phyloP scores from a whole-genome alignment of 768 basidiomycete genomes.

The Trametes gibbosa region DNA sequence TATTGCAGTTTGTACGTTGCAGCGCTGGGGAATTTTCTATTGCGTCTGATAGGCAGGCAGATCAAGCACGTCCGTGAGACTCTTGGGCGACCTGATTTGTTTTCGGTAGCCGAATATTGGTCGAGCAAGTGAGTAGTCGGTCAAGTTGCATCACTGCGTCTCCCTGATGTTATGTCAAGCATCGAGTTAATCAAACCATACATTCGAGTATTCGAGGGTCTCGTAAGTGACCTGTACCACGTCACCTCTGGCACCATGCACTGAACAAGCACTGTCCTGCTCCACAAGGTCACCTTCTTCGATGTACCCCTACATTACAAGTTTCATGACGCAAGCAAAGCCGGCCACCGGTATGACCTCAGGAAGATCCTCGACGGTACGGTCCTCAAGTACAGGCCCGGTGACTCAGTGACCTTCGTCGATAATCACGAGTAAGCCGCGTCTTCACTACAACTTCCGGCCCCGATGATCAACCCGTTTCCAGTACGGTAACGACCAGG shows the following conservation, averaged over 20 bases:
- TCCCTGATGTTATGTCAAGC: constrained; percentile 29
- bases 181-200: constrained; percentile 53
- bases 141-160: background rate
- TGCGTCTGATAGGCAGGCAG: background rate
- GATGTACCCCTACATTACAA: constrained; percentile 89
- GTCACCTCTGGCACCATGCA: background rate
- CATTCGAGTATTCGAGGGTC: constrained; percentile 60
- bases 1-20: constrained; percentile 61
- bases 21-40: too few relatives aligned
- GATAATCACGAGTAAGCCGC: constrained; percentile 82
- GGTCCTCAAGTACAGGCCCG: constrained; percentile 63
- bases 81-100: constrained; percentile 49
- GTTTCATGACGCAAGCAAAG: constrained; percentile 73
- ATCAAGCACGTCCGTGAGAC: constrained; percentile 48
- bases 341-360: constrained; percentile 68
- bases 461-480: background rate
- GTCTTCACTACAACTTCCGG: background rate
- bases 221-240: constrained; percentile 39
- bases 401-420: constrained; percentile 86
- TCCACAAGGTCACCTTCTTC: constrained; percentile 82
- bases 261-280: background rate
- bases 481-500: constrained; percentile 55
- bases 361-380: constrained; percentile 69
- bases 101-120: constrained; percentile 83
- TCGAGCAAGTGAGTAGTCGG: constrained; percentile 52